A percentile compares a stretch with the other conserved stretches of the same genome.
Conservation (phyloP, 805 yeast species). For the Candida ficus region DNA sequence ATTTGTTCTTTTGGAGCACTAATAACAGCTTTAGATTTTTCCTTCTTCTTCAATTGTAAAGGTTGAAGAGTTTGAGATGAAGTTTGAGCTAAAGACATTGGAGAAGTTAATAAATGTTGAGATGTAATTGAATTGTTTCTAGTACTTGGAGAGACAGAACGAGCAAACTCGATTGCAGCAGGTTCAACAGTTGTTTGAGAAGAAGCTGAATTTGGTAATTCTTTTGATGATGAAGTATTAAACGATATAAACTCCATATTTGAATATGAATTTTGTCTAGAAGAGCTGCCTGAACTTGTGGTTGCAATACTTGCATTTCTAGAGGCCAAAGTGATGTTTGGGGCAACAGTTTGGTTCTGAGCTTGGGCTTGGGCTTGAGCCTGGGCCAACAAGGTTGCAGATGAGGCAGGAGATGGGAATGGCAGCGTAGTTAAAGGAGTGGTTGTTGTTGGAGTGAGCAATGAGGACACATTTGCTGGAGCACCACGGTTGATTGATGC, state of each 20-base stretch:
- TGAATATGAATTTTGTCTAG: constrained; percentile 25
- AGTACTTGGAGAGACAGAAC: constrained; percentile 7
- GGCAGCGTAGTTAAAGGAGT: neutral
- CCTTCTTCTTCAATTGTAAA: constrained; percentile 26
- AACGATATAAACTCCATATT: constrained; percentile 15
- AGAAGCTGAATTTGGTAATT: neutral
- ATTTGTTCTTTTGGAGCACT: constrained; percentile 60
- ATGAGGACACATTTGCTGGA: neutral
- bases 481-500: constrained; percentile 5
- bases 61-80: neutral
- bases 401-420: neutral
- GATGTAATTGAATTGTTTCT: neutral
- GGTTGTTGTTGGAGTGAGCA: neutral
- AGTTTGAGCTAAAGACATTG: neutral
- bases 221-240: neutral
- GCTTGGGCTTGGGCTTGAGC: neutral
- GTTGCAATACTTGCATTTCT: constrained; percentile 19
- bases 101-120: neutral
- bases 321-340: constrained; percentile 6
- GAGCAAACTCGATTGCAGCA: constrained; percentile 3
- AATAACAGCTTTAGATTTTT: constrained; percentile 46
- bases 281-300: constrained; percentile 17
- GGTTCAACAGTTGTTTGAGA: too few species aligned
- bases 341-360: neutral
- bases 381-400: neutral